Base-by-base conservation (phyloP, 1,139 yeast species). In the Yamadazyma buinensis region DNA sequence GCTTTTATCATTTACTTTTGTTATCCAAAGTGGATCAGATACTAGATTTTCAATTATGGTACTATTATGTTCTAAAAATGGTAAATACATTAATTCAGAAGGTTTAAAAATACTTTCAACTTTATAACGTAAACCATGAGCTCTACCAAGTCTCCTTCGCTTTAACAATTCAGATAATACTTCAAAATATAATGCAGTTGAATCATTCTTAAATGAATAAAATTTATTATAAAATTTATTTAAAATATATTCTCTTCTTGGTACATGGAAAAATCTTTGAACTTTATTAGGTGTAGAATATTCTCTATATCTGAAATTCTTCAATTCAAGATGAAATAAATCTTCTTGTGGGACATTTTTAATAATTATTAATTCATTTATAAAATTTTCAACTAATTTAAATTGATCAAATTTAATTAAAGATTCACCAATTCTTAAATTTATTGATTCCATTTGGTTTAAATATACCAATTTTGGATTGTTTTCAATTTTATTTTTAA, bases 271-370 rank as follows among this genome's bases (percentile, higher is more conserved):
- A 7, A 21, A 14, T 32, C 37, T 43, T 11, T 29, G 23, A 4
- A 23, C 18, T 11, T 23, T 26, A 17, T 46, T 40, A 8, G 37
- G 33, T 14, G 38, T 26, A 12, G 32, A 22, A n/a, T 28, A 32
- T 20, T 28, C 38, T 74, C 74, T 68, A 21, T 41, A 36, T 17
- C 60, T 39, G 39, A 56, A 58, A 35, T 64, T 64, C 34, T 52
- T 49, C 32, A 67, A 41, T 39, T 68, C 72, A 1, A 48, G 47
- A 8, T 52, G 48, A 40, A 52, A 59, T 5, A 68, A 48, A 10
- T 48, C 1, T 62, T 47, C 33, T 54, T 55, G 11, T 52, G 49
- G 74, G 71, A 15, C 54, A 49, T 1, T 36, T 33, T 6, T 65
- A 53, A 1, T 39, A 34, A 11, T 41, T 38, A 32, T 67, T 0